A percentile compares a stretch with the other conserved stretches of the same genome.
Evolutionary conservation across 2,329 filamentous ascomycete genomes (phyloP).

Genomic region (Thielaviopsis punctulata): DNA sequence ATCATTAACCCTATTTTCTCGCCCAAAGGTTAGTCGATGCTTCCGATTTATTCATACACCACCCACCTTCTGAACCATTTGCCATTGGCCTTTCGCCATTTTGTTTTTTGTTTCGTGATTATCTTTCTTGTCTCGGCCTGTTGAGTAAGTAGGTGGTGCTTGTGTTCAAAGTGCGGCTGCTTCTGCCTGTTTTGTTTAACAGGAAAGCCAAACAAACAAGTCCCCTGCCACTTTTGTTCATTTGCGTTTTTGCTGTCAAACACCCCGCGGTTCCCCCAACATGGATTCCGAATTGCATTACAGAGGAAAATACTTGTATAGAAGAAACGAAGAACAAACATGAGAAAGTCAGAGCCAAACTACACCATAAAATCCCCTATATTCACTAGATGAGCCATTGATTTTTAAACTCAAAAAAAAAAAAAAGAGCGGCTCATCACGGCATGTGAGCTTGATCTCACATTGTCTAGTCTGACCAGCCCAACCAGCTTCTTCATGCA

Average conservation of each 20-base stretch:
- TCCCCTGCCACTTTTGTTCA: background rate
- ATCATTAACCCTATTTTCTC: background rate
- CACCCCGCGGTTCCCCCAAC: slow-evolving; percentile 9
- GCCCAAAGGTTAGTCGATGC: background rate
- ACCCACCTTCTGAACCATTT: background rate
- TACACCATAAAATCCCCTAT: background rate
- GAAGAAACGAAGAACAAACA: background rate
- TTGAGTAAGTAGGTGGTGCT: background rate
- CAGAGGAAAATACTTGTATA: too few relatives aligned
- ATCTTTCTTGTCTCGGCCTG: too few relatives aligned
- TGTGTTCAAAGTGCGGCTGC: background rate
- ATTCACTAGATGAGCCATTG: background rate
- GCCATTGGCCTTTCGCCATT: background rate
- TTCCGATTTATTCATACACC: background rate
- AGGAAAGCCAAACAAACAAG: background rate
- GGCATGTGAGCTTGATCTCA: background rate
- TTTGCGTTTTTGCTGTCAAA: background rate
- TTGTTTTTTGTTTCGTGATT: too few relatives aligned
- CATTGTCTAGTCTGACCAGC: background rate
- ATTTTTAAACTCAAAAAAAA: too few relatives aligned
- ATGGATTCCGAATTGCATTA: background rate
- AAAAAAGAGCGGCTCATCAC: background rate
- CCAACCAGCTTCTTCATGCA: background rate
- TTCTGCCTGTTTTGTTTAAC: background rate
- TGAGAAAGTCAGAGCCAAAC: too few relatives aligned